A percentile compares a stretch with the other conserved stretches of the same genome.
These are phyloP conservation scores for Fusarium oxysporum DNA, from an alignment of 2,329 filamentous ascomycete species.

Conservation along the genomic window DNA sequence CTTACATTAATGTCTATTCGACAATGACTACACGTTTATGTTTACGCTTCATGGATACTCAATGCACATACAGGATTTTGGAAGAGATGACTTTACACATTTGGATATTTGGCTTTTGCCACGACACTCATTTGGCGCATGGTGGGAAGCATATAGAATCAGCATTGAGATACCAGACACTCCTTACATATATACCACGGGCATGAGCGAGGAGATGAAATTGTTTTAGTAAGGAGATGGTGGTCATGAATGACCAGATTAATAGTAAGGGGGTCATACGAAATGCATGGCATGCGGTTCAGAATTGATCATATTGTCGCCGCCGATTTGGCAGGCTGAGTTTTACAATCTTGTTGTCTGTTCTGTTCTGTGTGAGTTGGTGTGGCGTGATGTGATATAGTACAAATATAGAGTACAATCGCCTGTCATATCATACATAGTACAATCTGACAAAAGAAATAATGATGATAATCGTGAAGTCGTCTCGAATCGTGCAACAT, in stretches of 20 bases:
- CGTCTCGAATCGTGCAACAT: constrained; percentile 13
- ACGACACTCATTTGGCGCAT: constrained; percentile 44
- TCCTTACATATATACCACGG: constrained; percentile 34
- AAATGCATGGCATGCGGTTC: neutral
- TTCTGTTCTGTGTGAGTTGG: neutral
- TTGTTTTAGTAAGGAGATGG: neutral
- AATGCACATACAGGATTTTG: constrained; percentile 16
- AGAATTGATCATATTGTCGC: constrained; percentile 24
- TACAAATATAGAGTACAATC: neutral
- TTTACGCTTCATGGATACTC: constrained; percentile 38
- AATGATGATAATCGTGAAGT: constrained; percentile 11
- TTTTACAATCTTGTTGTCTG: constrained; percentile 10
- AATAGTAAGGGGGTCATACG: constrained; percentile 11
- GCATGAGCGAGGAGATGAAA: neutral
- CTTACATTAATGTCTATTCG: constrained; percentile 37
- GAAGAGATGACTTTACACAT: constrained; percentile 8
- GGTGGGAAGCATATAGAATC: constrained; percentile 31
- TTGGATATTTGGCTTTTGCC: constrained; percentile 30
- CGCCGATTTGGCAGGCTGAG: constrained; percentile 24
- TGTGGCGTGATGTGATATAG: neutral
- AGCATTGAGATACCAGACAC: constrained; percentile 43
- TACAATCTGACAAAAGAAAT: neutral
- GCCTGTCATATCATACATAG: neutral
- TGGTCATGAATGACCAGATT: neutral
- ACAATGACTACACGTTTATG: constrained; percentile 32